Base-by-base conservation (phyloP, 768 basidiomycete genomes). In the Amanita molliuscula region DNA sequence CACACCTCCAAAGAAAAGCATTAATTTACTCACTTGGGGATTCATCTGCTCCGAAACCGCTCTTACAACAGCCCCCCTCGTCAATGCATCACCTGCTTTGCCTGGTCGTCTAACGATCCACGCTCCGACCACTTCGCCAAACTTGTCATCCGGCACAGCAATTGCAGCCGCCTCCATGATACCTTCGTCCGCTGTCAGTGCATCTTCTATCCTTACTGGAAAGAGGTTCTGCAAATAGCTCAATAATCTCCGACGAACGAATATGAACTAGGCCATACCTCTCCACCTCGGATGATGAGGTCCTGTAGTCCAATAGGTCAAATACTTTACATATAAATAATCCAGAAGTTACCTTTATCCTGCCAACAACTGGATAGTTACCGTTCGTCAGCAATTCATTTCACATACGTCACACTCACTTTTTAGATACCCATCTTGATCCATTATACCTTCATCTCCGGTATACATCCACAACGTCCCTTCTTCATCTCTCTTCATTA, bases 241-340 rank as follows among this genome's bases (percentile, higher is more conserved):
- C 37, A 6, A 21, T 21, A 18, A 6, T 6, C 25, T 16, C 9
- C 6, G 41, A 44, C 13, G 18, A 41, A 36, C 8, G 13, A 38
- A 40, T 35, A 31, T 21, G 26, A 9, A 8, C 26, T 13, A 31
- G 26, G 34, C 13, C 66, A 9, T 53, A 83, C 84, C 73, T 91
- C 88, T 54, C 88, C 88, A 15, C 87, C 88, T 16, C 88, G 82
- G 54, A 91, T 90, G 56, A 91, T 88, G 47, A 90, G 78, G 61
- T 91, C 88, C 79, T 84, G 48, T 50, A 18, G 20, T 3, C 42
- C 7, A 46, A 8, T 20, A 31, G 13, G 11, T 1, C 18, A 25
- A 16, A 28, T 25, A 45, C 20, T 18, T 34, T 23, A 26, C 9
- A 18, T 54, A 13, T n/a, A 21, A 38, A 16, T 11, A 15, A 37